Evolutionary conservation across 139 green algal genomes (phyloP).

Genomic region (Yamagishiella unicocca): DNA sequence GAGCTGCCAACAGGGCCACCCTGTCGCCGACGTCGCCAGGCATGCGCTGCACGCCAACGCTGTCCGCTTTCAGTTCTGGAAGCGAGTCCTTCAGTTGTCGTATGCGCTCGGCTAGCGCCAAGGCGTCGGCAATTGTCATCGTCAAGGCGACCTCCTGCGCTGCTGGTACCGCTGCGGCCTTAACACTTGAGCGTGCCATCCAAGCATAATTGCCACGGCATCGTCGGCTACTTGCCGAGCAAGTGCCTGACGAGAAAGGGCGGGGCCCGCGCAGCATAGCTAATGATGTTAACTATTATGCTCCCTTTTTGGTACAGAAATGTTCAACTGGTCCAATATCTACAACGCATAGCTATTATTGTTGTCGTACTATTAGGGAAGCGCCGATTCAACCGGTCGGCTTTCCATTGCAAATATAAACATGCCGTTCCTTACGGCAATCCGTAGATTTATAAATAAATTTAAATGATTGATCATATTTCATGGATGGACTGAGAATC

Average conservation of each 20-base stretch:
- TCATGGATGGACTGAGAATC: conserved; percentile 9
- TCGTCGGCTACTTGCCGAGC: neutral
- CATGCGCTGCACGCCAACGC: conserved; percentile 25
- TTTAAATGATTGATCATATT: too few species aligned
- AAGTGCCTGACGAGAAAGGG: conserved; percentile 16
- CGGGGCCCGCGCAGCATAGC: conserved; percentile 8
- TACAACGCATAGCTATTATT: too few species aligned
- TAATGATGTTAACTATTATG: too few species aligned
- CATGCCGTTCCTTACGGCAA: too few species aligned
- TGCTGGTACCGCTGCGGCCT: neutral
- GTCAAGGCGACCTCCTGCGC: neutral
- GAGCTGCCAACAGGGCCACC: conserved; percentile 45
- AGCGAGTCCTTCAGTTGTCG: conserved; percentile 15
- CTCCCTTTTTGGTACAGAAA: too few species aligned
- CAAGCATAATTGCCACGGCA: neutral
- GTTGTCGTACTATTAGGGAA: too few species aligned
- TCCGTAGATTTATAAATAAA: too few species aligned
- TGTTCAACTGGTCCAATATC: too few species aligned
- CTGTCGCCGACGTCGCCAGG: conserved; percentile 42
- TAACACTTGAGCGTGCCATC: neutral
- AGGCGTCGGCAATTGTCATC: conserved; percentile 2
- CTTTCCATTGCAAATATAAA: too few species aligned
- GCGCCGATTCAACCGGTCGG: too few species aligned
- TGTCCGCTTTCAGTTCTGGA: conserved; percentile 48
- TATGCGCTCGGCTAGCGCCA: neutral